Percentiles rank a stretch among this genome's conserved stretches.
Conservation (phyloP, 2,329 filamentous ascomycete species). For the Ophiostoma sp. region DNA sequence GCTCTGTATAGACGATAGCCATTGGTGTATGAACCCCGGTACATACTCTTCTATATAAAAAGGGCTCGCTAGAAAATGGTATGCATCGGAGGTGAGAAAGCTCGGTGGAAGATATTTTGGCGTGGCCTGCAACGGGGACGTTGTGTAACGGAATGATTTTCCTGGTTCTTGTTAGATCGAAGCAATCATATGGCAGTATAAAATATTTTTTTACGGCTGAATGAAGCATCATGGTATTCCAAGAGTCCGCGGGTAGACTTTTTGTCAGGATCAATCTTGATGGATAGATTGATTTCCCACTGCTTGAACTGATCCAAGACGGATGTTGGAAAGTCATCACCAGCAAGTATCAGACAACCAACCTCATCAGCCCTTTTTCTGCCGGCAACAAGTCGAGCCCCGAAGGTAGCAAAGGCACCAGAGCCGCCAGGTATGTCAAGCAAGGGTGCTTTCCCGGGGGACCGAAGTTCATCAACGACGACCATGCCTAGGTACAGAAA, state of each 20-base stretch:
- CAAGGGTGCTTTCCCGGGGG: not conserved
- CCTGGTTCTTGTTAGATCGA: not conserved
- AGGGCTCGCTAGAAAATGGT: not conserved
- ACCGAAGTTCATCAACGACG: not conserved
- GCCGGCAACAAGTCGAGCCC: not conserved
- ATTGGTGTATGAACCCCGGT: not conserved
- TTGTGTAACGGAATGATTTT: not conserved
- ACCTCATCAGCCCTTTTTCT: not conserved
- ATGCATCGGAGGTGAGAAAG: not conserved
- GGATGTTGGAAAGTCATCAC: not conserved
- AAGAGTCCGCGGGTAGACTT: not conserved
- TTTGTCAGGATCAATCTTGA: not conserved
- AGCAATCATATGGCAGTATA: not conserved
- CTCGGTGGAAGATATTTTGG: not conserved
- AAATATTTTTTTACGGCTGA: not conserved
- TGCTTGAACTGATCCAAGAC: not conserved
- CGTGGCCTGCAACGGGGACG: not conserved
- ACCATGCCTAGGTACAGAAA: not conserved
- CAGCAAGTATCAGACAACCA: not conserved
- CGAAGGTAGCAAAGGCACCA: not conserved
- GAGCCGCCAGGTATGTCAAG: not conserved
- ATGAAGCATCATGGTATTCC: not conserved
- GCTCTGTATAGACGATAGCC: not conserved
- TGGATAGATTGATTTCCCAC: not conserved
- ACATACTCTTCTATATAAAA: not conserved